phyloP scores from a whole-genome alignment of 495 filamentous ascomycete species.

The Penicillium malachiteum region DNA sequence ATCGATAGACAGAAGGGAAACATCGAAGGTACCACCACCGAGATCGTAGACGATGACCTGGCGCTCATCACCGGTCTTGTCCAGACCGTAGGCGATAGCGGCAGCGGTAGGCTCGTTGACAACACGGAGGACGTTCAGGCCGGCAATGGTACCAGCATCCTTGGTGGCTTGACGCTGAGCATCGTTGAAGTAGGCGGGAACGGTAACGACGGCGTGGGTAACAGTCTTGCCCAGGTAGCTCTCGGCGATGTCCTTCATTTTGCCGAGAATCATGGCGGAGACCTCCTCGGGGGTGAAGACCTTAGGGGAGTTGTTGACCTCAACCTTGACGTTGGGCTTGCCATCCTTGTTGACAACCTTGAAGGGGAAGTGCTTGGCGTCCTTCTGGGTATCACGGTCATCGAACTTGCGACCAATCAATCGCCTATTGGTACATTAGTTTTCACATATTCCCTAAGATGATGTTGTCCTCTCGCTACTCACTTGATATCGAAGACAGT shows the following conservation, averaged over 20 bases:
- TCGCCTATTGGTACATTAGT: constrained; percentile 56
- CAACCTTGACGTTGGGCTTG: constrained; percentile 77
- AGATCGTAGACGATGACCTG: constrained; percentile 98
- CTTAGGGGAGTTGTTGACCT: constrained; percentile 71
- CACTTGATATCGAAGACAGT: constrained; percentile 95
- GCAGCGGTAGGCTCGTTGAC: constrained; percentile 97
- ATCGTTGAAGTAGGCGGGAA: constrained; percentile 98
- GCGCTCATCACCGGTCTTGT: constrained; percentile 81
- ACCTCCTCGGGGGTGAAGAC: constrained; percentile 82
- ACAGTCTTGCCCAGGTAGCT: constrained; percentile 87
- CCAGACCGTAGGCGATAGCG: constrained; percentile 92
- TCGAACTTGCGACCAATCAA: constrained; percentile 86
- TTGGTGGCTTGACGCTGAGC: constrained; percentile 97
- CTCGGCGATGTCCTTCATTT: constrained; percentile 96
- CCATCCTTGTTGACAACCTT: constrained; percentile 78
- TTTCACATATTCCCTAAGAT: not conserved
- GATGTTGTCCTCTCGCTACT: constrained; percentile 36
- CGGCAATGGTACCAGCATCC: constrained; percentile 93
- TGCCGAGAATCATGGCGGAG: constrained; percentile 77
- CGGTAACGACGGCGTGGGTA: constrained; percentile 91
- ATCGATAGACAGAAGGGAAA: constrained; percentile 95
- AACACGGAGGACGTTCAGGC: constrained; percentile 92
- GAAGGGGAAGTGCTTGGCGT: constrained; percentile 91
- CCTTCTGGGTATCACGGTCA: constrained; percentile 80
- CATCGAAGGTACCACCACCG: constrained; percentile 99